A percentile compares a stretch with the other conserved stretches of the same genome.
phyloP scores from a whole-genome alignment of 768 basidiomycete genomes.

The Hypholoma sublateritium region DNA sequence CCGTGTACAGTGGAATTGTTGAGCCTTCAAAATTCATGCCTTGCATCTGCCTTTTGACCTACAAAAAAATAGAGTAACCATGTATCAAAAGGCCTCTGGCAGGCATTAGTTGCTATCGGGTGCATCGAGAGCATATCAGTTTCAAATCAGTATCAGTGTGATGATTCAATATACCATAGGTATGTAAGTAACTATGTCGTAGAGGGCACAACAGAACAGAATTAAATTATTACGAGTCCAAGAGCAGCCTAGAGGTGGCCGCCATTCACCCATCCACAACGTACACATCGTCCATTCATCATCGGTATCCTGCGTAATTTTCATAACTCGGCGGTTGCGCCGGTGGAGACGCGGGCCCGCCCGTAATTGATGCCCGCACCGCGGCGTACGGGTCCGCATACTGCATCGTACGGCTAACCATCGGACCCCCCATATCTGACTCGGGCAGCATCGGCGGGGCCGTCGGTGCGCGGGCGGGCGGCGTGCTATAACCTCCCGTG shows the following conservation, averaged over 20 bases:
- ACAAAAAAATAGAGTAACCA: too few species aligned
- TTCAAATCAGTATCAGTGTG: background rate
- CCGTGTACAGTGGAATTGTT: too few species aligned
- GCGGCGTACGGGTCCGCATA: conserved; percentile 89
- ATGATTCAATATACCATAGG: background rate
- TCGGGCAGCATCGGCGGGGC: conserved; percentile 40
- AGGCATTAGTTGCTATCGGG: too few species aligned
- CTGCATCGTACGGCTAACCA: conserved; percentile 89
- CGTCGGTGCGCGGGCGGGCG: conserved; percentile 25
- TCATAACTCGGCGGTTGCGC: conserved; percentile 51
- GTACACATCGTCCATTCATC: conserved; percentile 5
- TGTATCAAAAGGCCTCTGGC: too few species aligned
- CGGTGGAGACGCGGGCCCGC: conserved; percentile 24
- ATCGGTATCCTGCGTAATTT: conserved; percentile 52
- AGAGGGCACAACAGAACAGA: conserved; percentile 7
- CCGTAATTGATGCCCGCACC: conserved; percentile 60
- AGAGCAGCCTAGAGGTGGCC: background rate
- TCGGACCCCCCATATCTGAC: conserved; percentile 44
- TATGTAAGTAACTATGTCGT: background rate
- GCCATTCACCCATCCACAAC: background rate
- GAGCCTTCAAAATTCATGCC: too few species aligned
- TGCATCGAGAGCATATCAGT: background rate
- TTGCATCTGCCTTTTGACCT: too few species aligned
- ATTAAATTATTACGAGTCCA: conserved; percentile 12
- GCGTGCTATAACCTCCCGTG: conserved; percentile 12